phyloP scores from a whole-genome alignment of 1,284 basidiomycete species.

The Ceratobasidium sp. region DNA sequence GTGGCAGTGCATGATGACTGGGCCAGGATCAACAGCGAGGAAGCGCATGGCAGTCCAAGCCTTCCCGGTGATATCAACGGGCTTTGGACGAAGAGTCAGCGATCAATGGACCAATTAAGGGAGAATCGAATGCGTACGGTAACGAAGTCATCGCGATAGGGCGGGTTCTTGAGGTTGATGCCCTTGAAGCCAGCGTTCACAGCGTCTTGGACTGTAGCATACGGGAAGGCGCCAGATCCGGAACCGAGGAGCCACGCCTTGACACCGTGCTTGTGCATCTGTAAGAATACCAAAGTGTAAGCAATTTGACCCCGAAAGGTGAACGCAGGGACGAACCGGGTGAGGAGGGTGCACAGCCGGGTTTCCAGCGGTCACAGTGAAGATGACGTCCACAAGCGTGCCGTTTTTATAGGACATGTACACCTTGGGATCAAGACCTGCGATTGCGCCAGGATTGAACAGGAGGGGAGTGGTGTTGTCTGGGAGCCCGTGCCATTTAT shows the following conservation, averaged over 20 bases:
- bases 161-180: slow-evolving; percentile 41
- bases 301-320: neutral
- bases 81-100: neutral
- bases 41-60: slow-evolving; percentile 42
- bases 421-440: slow-evolving; percentile 17
- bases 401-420: slow-evolving; percentile 22
- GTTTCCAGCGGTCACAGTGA: slow-evolving; percentile 30
- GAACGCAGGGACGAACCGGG: neutral
- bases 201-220: slow-evolving; percentile 35
- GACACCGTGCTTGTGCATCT: slow-evolving; percentile 43
- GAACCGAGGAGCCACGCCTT: slow-evolving; percentile 42
- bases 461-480: slow-evolving; percentile 27
- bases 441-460: slow-evolving; percentile 15
- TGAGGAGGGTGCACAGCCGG: slow-evolving; percentile 27
- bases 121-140: slow-evolving; percentile 6
- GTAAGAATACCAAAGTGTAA: neutral
- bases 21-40: slow-evolving; percentile 27
- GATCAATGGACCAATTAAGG: neutral
- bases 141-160: slow-evolving; percentile 29
- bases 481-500: slow-evolving; percentile 1
- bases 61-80: slow-evolving; percentile 19
- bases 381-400: slow-evolving; percentile 40
- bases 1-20: slow-evolving; percentile 37
- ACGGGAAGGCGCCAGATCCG: slow-evolving; percentile 35
- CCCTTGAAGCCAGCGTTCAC: slow-evolving; percentile 26